Conservation (phyloP, 192 early-diverging fungal genomes). For the Thamnidium elegans region DNA sequence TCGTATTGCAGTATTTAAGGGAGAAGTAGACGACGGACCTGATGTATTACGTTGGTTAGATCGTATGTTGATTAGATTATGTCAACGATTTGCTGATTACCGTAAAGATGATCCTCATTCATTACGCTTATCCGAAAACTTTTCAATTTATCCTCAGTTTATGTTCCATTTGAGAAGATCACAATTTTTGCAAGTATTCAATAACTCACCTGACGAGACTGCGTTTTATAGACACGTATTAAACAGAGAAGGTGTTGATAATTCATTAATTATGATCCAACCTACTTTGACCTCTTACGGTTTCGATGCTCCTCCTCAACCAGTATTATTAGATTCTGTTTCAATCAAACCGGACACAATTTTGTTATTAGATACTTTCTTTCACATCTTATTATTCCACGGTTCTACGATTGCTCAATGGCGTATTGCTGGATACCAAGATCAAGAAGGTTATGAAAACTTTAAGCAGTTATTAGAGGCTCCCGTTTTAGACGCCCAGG, state of each 20-base stretch:
- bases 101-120: conserved; percentile 90
- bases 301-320: conserved; percentile 82
- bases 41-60: conserved; percentile 98
- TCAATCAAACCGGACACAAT: conserved; percentile 95
- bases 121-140: conserved; percentile 88
- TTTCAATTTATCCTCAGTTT: conserved; percentile 99
- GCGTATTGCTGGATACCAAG: conserved; percentile 94
- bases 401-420: conserved; percentile 95
- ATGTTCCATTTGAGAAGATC: conserved; percentile 98
- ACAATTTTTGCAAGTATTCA: conserved; percentile 98
- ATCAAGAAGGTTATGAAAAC: conserved; percentile 91
- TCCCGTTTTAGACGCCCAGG: conserved; percentile 86
- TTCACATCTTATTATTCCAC: conserved; percentile 99
- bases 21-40: conserved; percentile 96
- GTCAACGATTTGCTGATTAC: conserved; percentile 97
- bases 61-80: conserved; percentile 97
- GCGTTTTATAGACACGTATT: conserved; percentile 91
- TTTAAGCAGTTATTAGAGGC: conserved; percentile 90
- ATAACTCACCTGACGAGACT: conserved; percentile 98
- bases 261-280: conserved; percentile 98
- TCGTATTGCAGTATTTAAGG: conserved; percentile 94
- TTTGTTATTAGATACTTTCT: conserved; percentile 94
- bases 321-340: conserved; percentile 93
- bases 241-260: conserved; percentile 93
- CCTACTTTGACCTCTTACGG: conserved; percentile 93